Percentiles rank a stretch among this genome's conserved stretches.
Conservation (phyloP, 129 eudicot genomes). For the Arctium minus region DNA sequence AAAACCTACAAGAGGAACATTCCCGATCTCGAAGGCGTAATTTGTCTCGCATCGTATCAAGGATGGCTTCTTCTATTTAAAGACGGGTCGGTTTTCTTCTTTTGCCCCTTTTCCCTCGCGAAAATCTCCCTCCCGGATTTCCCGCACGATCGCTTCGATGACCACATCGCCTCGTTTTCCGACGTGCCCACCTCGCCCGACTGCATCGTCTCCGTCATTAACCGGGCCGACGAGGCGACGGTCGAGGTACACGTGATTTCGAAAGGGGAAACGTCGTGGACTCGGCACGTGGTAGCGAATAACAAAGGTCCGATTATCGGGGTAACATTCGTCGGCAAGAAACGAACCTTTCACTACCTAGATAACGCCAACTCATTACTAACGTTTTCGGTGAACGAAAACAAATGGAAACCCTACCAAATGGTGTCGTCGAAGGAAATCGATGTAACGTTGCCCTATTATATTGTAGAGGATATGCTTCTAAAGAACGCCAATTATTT, state of each 20-base stretch:
- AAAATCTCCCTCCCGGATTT: conserved; percentile 36
- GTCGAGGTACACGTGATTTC: conserved; percentile 24
- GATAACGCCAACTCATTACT: neutral
- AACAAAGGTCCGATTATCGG: neutral
- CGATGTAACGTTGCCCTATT: neutral
- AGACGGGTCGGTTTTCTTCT: conserved; percentile 25
- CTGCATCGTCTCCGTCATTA: conserved; percentile 24
- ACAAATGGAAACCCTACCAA: neutral
- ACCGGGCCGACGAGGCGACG: neutral
- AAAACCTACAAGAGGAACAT: conserved; percentile 22
- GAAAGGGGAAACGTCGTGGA: conserved; percentile 25
- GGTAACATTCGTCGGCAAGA: conserved; percentile 12
- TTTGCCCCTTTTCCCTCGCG: conserved; percentile 30
- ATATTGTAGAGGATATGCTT: neutral
- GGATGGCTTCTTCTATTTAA: conserved; percentile 40
- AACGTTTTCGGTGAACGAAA: conserved; percentile 12
- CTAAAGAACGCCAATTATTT: neutral
- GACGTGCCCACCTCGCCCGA: conserved; percentile 27
- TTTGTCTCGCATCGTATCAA: conserved; percentile 31
- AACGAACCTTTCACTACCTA: conserved; percentile 6
- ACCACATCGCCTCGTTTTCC: conserved; percentile 31
- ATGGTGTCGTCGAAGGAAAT: neutral
- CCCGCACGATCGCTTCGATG: conserved; percentile 8
- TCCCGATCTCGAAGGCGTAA: conserved; percentile 24
- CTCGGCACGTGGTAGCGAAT: neutral